Evolutionary conservation across 495 filamentous ascomycete genomes (phyloP), one percentile per base, ranked within the genome.

Genomic region (Cenococcum geophilum): DNA sequence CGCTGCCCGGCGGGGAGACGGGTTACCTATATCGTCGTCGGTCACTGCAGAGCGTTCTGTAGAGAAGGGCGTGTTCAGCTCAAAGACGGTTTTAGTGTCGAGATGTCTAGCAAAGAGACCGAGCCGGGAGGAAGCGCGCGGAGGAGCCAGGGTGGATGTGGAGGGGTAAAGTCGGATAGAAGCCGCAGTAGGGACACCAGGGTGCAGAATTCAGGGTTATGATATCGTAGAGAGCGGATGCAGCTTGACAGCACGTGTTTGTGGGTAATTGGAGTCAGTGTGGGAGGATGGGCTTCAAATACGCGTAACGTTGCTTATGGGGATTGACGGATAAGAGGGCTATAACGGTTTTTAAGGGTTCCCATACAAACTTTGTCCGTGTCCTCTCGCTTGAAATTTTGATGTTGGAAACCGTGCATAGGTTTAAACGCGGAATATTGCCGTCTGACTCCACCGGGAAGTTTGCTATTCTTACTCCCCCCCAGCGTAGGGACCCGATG

Each of bases 21-120:
- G 55, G 59, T 77, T 71, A 66, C 79, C 68, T 47, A 80, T 76
- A 65, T 85, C 83, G 78, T 85, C 83, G 40, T 76, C 76, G 45
- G 73, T 70, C 22, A 70, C 69, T 18, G 82, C 79, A 59, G 75
- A 73, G 71, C 83, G 79, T 67, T 87, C 83, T 70, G 80, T 81
- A 65, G 80, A 85, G 73, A 82, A 90, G 67, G 85, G 83, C 62
- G 83, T 86, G 74, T 82, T 88, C 62, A 85, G 76, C 63, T 78
- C 81, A 68, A 79, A 78, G 73, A 79, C 77, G 74, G 82, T 83
- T 68, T 78, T 76, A 64, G 81, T 76, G 70, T 85, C 80, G 71
- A 95, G 79, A 74, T 95, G 89, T 78, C 88, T 80, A 64, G 87
- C 86, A 74, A 95, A 91, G 73, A 91, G 82, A 69, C 84, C 86